Conservation (phyloP, 441 rosid species). For the Pelargonium myrrhifolium region DNA sequence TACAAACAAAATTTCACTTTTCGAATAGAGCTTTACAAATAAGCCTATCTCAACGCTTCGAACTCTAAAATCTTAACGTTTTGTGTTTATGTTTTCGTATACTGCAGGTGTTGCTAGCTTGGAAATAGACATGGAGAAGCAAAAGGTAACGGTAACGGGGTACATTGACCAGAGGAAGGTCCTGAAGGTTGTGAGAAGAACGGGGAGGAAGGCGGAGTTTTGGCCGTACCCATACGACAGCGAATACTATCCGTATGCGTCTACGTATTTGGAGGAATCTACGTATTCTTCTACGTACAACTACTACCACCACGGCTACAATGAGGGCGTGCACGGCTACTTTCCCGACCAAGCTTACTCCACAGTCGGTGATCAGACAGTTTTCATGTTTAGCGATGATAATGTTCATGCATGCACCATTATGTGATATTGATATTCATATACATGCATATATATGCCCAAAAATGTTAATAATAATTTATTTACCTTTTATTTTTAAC, state of each 20-base stretch:
- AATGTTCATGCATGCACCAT: conserved; percentile 1
- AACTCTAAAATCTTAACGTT: too few relatives aligned
- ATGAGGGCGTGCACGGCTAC: not conserved
- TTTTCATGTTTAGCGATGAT: not conserved
- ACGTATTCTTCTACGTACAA: not conserved
- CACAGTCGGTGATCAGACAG: not conserved
- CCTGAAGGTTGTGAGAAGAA: not conserved
- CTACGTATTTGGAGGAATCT: not conserved
- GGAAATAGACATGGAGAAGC: not conserved
- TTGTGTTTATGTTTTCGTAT: too few relatives aligned
- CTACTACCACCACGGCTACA: not conserved
- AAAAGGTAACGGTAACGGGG: not conserved
- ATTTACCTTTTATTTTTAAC: too few relatives aligned
- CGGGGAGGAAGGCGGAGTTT: not conserved
- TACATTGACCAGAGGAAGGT: not conserved
- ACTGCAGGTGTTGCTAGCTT: not conserved
- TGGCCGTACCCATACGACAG: not conserved
- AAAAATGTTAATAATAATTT: too few relatives aligned
- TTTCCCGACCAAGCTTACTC: not conserved
- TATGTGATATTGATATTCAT: not conserved
- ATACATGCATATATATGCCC: too few relatives aligned
- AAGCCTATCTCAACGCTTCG: too few relatives aligned
- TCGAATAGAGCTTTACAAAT: too few relatives aligned
- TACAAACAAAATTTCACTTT: too few relatives aligned
- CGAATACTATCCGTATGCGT: not conserved